Conservation (phyloP, 768 basidiomycete species). For the Saitozyma sp. region DNA sequence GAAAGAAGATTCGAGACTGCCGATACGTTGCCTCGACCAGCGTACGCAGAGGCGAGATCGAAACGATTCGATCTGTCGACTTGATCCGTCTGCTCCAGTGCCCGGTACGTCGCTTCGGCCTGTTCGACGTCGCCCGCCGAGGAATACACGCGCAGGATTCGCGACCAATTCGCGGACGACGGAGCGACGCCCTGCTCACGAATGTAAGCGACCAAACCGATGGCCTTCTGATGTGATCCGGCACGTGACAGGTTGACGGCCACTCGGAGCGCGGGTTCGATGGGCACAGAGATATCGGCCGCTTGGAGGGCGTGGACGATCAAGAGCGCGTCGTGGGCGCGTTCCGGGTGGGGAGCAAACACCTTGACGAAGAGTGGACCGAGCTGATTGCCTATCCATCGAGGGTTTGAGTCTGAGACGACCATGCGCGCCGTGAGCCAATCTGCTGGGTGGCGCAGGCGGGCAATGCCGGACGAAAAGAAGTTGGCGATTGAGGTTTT, state of each 20-base stretch:
- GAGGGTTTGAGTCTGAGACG: not conserved
- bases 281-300: constrained; percentile 3
- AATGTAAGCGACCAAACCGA: constrained; percentile 1
- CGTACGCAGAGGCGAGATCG: not conserved
- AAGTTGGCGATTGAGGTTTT: too few relatives aligned
- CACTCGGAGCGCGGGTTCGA: not conserved
- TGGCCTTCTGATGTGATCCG: not conserved
- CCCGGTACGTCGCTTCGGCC: constrained; percentile 2
- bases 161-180: not conserved
- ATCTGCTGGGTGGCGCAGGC: not conserved
- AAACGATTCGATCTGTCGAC: too few relatives aligned
- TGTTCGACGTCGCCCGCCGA: not conserved
- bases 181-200: not conserved
- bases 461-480: too few relatives aligned
- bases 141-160: not conserved
- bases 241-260: not conserved
- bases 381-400: constrained; percentile 4
- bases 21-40: not conserved
- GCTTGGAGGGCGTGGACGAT: not conserved
- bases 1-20: not conserved
- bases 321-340: not conserved
- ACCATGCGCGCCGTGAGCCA: constrained; percentile 1
- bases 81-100: not conserved
- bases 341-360: not conserved
- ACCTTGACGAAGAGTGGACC: not conserved